A percentile compares a stretch with the other conserved stretches of the same genome.
These are phyloP conservation scores for Tagetes patula DNA, from an alignment of 129 eudicot species.

Conservation along the genomic window DNA sequence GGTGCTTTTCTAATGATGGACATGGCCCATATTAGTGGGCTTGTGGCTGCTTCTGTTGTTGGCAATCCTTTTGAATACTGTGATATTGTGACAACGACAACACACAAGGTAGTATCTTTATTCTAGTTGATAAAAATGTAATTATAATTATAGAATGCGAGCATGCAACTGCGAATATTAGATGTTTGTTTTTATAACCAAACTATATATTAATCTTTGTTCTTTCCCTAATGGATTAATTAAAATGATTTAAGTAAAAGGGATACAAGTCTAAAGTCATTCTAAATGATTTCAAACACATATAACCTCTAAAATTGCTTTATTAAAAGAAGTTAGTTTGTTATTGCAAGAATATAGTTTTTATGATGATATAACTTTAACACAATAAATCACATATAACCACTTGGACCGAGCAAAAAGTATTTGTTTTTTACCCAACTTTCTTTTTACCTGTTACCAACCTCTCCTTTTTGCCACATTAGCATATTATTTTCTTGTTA, in stretches of 20 bases:
- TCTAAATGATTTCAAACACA: not conserved
- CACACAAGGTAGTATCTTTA: constrained; percentile 69
- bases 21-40: constrained; percentile 99
- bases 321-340: not conserved
- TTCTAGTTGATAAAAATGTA: not conserved
- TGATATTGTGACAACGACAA: constrained; percentile 95
- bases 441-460: not conserved
- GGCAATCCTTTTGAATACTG: constrained; percentile 92
- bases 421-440: not conserved
- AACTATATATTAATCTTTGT: too few species aligned
- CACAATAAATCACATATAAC: too few species aligned
- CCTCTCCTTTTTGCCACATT: not conserved
- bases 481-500: not conserved
- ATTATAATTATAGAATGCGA: not conserved
- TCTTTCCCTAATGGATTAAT: not conserved
- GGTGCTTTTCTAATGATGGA: constrained; percentile 99
- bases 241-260: not conserved
- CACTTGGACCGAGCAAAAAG: not conserved
- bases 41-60: constrained; percentile 92
- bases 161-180: not conserved
- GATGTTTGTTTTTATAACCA: not conserved
- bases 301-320: not conserved
- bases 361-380: not conserved
- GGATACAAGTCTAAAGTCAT: not conserved
- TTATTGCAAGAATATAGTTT: not conserved